Evolutionary conservation across 257 asterid species (phyloP).

Genomic region (Solanum acaule): DNA sequence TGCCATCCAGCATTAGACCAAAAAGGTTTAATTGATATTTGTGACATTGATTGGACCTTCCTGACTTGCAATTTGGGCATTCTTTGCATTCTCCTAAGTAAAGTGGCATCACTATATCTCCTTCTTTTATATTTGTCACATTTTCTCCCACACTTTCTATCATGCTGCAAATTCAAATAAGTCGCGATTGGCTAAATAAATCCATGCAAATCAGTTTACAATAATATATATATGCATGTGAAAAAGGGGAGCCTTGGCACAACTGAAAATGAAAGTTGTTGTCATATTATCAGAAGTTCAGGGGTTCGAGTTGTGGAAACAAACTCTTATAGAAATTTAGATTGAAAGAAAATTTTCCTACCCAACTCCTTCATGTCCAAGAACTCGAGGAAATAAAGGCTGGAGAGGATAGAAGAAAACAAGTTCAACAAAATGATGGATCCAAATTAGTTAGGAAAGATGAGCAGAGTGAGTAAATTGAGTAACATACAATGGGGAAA

Average conservation of each 20-base stretch:
- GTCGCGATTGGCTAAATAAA: background rate
- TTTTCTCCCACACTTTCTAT: constrained; percentile 58
- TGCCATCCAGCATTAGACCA: constrained; percentile 50
- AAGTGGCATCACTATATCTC: constrained; percentile 58
- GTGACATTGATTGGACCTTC: constrained; percentile 9
- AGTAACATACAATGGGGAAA: constrained; percentile 26
- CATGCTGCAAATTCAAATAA: constrained; percentile 16
- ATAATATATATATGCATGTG: background rate
- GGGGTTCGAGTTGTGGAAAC: background rate
- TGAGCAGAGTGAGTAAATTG: background rate
- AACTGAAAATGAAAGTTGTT: background rate
- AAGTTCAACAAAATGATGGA: background rate
- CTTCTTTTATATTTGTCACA: constrained; percentile 33
- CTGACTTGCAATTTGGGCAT: constrained; percentile 61
- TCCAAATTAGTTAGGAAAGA: background rate
- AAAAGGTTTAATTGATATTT: constrained; percentile 21
- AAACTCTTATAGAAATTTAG: background rate
- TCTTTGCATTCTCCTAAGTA: constrained; percentile 63
- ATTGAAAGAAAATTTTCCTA: background rate
- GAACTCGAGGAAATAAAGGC: constrained; percentile 37
- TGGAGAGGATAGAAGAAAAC: background rate
- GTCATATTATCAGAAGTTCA: too few relatives aligned
- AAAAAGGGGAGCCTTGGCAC: background rate
- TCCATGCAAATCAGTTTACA: background rate
- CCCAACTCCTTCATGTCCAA: constrained; percentile 19